Evolutionary conservation across 768 basidiomycete genomes (phyloP), one percentile per base, ranked within the genome.

Genomic region (Amanita pallidorosea): DNA sequence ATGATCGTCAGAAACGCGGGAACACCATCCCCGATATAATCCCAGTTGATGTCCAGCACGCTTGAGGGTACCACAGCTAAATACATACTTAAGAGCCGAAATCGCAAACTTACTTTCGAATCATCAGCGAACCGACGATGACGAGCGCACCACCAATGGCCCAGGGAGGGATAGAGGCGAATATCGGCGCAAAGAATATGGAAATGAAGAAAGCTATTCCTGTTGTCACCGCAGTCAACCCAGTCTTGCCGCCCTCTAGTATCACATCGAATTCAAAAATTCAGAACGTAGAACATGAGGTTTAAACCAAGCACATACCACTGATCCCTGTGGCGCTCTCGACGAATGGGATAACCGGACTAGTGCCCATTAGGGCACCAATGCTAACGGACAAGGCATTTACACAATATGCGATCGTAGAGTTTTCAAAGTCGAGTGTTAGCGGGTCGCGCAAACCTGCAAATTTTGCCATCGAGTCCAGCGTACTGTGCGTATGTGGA

Each of bases 391-490:
- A 79, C 62, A 89, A 82, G 0, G 88, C 88, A 57, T 89, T 87
- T 23, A 88, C 77, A 55, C 86, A 89, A 65, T 89, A 90, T 3
- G 88, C 88, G 53, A 85, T 70, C 11, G 82, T 87, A 15, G 83
- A 86, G 55, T 81, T 79, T 67, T 93, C 89, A 57, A 93, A 93
- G 62, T 93, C 89, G 51, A 89, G 70, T 22, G 88, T 90, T 12
- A 87, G 77, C 1, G 83, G 83, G 60, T 91, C 83, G 43, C 87
- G 86, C 2, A 93, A 74, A n/a, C 86, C 87, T 5, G 89, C 88
- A 55, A 91, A 91, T 63, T 86, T 89, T 48, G 88, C 86, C 89
- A 93, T 91, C 35, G 89, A 85, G 62, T 91, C 90, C 4, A 93
- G 70, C 7, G 89, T 91, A 60, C 89, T 49, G 70, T 74, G 25